These are phyloP conservation scores for Cladosporium velox DNA, from an alignment of 2,329 filamentous ascomycete species.

Conservation along the genomic window DNA sequence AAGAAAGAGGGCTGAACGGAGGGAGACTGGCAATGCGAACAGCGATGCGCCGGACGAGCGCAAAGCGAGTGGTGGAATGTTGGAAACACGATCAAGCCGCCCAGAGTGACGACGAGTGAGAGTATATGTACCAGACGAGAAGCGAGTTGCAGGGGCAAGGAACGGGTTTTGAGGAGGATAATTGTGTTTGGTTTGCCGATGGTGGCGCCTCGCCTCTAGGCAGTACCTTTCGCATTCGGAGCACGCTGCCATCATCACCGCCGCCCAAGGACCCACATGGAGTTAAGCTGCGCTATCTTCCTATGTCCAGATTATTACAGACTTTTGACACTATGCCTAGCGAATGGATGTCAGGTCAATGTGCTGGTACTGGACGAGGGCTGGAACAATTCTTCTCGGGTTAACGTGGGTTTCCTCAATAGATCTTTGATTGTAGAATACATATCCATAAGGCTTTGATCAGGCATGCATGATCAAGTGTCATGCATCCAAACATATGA, in stretches of 20 bases:
- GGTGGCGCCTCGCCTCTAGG: background rate
- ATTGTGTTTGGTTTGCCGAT: background rate
- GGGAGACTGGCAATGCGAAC: slow-evolving; percentile 19
- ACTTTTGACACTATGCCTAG: too few species aligned
- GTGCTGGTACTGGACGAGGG: too few species aligned
- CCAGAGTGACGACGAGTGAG: slow-evolving; percentile 9
- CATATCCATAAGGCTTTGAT: too few species aligned
- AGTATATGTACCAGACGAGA: background rate
- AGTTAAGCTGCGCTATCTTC: background rate
- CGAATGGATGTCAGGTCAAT: too few species aligned
- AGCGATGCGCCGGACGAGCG: slow-evolving; percentile 21
- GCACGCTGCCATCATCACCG: background rate
- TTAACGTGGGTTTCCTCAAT: too few species aligned
- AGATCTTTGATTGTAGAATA: too few species aligned
- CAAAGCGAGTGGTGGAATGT: slow-evolving; percentile 15
- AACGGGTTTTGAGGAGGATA: background rate
- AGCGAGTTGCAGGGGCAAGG: background rate
- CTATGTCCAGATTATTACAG: background rate
- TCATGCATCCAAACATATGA: background rate
- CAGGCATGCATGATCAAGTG: too few species aligned
- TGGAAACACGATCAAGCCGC: background rate
- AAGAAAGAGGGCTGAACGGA: slow-evolving; percentile 21
- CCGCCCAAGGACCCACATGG: background rate
- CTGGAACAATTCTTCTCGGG: too few species aligned
- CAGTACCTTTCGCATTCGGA: background rate